These are phyloP conservation scores for Quercus berberidifolia DNA, from an alignment of 306 rosid genomes.

Conservation along the genomic window DNA sequence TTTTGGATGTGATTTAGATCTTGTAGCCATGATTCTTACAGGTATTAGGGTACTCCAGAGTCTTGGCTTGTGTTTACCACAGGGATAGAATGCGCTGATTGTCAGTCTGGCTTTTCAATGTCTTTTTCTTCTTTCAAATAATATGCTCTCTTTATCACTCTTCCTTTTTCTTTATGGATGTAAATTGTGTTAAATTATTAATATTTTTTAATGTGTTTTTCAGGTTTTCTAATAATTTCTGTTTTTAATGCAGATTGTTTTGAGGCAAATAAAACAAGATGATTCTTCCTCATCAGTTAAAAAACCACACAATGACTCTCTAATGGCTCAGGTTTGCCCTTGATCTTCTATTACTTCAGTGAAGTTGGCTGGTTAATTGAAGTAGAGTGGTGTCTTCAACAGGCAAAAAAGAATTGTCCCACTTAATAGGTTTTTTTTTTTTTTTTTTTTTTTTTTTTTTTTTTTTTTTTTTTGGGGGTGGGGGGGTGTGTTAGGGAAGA, in stretches of 20 bases:
- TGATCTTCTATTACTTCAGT: background rate
- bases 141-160: background rate
- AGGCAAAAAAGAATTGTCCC: background rate
- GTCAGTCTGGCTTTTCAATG: background rate
- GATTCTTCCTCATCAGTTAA: constrained; percentile 52
- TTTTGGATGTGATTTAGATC: background rate
- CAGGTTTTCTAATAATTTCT: background rate
- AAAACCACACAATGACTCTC: constrained; percentile 63
- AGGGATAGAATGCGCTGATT: background rate
- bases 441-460: too few relatives aligned
- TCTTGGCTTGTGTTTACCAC: background rate
- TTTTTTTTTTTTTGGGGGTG: too few relatives aligned
- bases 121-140: background rate
- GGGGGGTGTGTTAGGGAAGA: too few relatives aligned
- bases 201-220: constrained; percentile 1
- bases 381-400: background rate
- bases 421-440: background rate
- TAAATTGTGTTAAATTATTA: background rate
- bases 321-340: constrained; percentile 77
- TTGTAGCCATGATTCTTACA: background rate
- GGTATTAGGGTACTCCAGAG: background rate
- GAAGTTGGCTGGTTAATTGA: background rate
- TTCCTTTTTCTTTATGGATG: background rate
- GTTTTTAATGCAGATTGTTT: constrained; percentile 47
- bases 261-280: constrained; percentile 48